These are phyloP conservation scores for Macroventuria anomochaeta DNA, from an alignment of 2,329 filamentous ascomycete genomes.

Conservation along the genomic window DNA sequence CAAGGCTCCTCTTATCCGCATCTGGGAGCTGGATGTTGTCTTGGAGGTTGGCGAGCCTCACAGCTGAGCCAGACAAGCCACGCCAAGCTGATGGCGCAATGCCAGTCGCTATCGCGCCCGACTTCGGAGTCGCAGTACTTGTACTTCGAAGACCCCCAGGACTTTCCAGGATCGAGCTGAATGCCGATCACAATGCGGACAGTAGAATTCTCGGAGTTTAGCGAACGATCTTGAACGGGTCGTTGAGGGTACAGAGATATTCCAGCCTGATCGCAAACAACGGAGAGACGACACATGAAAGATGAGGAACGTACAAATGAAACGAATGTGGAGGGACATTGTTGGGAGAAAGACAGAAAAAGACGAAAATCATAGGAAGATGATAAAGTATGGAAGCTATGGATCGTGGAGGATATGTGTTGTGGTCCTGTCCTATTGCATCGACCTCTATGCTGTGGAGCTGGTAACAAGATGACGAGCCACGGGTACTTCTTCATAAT, in stretches of 20 bases:
- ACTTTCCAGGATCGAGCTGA: background rate
- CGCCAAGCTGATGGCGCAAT: conserved; percentile 20
- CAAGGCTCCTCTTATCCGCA: conserved; percentile 10
- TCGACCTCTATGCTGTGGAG: too few relatives aligned
- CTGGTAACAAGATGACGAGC: too few relatives aligned
- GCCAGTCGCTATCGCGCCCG: conserved; percentile 16
- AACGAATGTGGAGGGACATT: background rate
- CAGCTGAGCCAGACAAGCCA: conserved; percentile 17
- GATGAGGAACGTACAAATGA: too few relatives aligned
- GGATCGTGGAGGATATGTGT: background rate
- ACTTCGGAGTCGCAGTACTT: conserved; percentile 16
- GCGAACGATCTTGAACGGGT: too few relatives aligned
- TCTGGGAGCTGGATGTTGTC: background rate
- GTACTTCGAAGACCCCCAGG: conserved; percentile 5
- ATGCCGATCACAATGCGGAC: background rate
- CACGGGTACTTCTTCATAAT: too few relatives aligned
- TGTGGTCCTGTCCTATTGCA: too few relatives aligned
- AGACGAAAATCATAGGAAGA: background rate
- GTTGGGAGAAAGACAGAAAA: conserved; percentile 8
- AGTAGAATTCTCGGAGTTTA: too few relatives aligned
- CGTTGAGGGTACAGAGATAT: too few relatives aligned
- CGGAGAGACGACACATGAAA: background rate
- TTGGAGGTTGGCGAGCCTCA: conserved; percentile 10
- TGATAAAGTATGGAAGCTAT: background rate
- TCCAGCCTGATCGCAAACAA: too few relatives aligned